Percentiles rank a stretch among this genome's conserved stretches.
phyloP scores from a whole-genome alignment of 768 basidiomycete genomes.

The Russula lepida region DNA sequence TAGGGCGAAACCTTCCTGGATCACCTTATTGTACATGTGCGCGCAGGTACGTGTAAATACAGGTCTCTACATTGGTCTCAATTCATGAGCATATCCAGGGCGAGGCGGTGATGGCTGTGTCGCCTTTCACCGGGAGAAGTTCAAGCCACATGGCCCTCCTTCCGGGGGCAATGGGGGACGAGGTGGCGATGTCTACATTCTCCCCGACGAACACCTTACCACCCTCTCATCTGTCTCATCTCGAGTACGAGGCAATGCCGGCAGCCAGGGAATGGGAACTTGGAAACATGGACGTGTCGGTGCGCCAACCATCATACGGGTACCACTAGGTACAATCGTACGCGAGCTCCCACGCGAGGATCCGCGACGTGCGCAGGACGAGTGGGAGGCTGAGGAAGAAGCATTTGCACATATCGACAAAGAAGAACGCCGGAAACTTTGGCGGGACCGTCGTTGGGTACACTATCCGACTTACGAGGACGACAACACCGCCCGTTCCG shows the following conservation, averaged over 20 bases:
- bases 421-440: slow-evolving; percentile 44
- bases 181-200: slow-evolving; percentile 81
- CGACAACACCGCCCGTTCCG: slow-evolving; percentile 51
- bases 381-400: slow-evolving; percentile 69
- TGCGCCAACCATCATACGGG: slow-evolving; percentile 62
- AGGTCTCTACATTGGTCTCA: not conserved
- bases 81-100: slow-evolving; percentile 37
- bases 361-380: slow-evolving; percentile 52
- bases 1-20: slow-evolving; percentile 79
- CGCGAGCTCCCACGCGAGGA: slow-evolving; percentile 64
- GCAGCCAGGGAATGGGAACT: slow-evolving; percentile 69
- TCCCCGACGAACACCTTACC: slow-evolving; percentile 68
- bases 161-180: slow-evolving; percentile 90
- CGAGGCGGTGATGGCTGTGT: slow-evolving; percentile 87
- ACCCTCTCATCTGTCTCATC: slow-evolving; percentile 67
- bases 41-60: slow-evolving; percentile 46
- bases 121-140: slow-evolving; percentile 90
- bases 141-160: slow-evolving; percentile 73
- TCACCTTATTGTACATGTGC: slow-evolving; percentile 67
- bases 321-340: slow-evolving; percentile 88
- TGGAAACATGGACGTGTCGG: slow-evolving; percentile 81
- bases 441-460: slow-evolving; percentile 64
- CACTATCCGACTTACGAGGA: slow-evolving; percentile 68
- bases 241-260: slow-evolving; percentile 58
- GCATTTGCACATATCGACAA: slow-evolving; percentile 39